phyloP scores from a whole-genome alignment of 306 rosid genomes.

The Comarum palustre region DNA sequence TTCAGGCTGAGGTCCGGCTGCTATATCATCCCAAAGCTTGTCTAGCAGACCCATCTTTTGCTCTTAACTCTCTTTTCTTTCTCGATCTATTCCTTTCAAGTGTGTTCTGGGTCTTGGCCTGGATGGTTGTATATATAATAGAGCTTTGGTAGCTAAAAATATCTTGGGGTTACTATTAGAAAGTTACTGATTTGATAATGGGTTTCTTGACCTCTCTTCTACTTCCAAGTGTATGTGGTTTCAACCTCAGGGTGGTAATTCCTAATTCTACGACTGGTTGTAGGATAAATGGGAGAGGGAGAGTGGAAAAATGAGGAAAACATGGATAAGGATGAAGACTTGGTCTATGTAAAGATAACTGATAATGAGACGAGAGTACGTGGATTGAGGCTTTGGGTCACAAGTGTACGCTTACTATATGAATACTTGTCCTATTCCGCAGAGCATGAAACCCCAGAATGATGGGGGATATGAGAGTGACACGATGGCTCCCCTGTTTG shows the following conservation, averaged over 20 bases:
- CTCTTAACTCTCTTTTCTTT: neutral
- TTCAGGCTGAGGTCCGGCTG: constrained; percentile 85
- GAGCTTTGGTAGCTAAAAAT: constrained; percentile 21
- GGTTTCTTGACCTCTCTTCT: neutral
- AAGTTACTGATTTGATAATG: neutral
- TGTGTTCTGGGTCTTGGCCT: neutral
- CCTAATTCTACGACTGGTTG: neutral
- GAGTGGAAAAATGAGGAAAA: constrained; percentile 2
- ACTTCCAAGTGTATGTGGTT: constrained; percentile 26
- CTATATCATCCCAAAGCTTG: constrained; percentile 81
- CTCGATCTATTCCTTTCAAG: neutral
- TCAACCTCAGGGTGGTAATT: neutral
- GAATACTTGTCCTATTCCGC: constrained; percentile 40
- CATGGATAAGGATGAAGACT: constrained; percentile 57
- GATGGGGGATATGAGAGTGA: neutral
- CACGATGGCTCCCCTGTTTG: constrained; percentile 10
- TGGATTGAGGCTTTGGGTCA: constrained; percentile 10
- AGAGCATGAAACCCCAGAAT: constrained; percentile 10
- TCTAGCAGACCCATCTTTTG: constrained; percentile 69
- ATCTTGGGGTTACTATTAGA: constrained; percentile 22
- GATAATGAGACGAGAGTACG: neutral
- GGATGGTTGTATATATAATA: constrained; percentile 21
- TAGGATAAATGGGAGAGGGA: constrained; percentile 17
- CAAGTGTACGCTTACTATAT: constrained; percentile 12
- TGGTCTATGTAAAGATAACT: constrained; percentile 8